These are phyloP conservation scores for Phytophthora tubulina DNA, from an alignment of 352 stramenopile species.

Conservation along the genomic window DNA sequence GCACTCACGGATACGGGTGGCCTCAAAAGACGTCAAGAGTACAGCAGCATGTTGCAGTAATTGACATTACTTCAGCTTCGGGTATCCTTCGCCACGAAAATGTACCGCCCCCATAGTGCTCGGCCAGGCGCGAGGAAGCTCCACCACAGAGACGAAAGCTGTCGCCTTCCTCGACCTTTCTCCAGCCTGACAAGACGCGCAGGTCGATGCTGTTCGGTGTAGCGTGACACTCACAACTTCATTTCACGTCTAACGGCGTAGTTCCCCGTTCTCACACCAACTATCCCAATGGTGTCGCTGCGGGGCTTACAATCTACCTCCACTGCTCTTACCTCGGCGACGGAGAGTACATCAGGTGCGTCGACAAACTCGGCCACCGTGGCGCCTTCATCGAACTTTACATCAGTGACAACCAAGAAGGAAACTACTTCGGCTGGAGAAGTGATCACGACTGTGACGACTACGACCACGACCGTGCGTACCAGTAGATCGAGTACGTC, in stretches of 20 bases:
- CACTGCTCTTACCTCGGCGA: conserved; percentile 14
- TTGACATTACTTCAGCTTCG: conserved; percentile 38
- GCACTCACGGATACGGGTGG: conserved; percentile 21
- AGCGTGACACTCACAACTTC: conserved; percentile 30
- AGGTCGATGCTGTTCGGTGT: background rate
- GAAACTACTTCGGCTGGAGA: conserved; percentile 23
- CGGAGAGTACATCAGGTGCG: conserved; percentile 15
- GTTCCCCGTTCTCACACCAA: conserved; percentile 27
- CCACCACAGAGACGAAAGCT: conserved; percentile 29
- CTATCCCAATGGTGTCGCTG: conserved; percentile 34
- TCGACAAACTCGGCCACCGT: background rate
- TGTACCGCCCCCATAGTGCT: conserved; percentile 36
- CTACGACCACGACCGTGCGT: conserved; percentile 28
- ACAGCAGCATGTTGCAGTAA: conserved; percentile 40
- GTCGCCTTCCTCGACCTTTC: conserved; percentile 32
- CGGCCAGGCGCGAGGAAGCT: conserved; percentile 7
- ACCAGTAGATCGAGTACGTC: conserved; percentile 16
- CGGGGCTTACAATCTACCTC: conserved; percentile 36
- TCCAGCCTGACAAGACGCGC: conserved; percentile 21
- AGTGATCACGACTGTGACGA: conserved; percentile 32
- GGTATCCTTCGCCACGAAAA: conserved; percentile 31
- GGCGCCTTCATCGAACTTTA: conserved; percentile 17
- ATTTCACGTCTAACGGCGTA: conserved; percentile 62
- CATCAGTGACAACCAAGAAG: conserved; percentile 34
- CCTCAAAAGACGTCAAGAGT: conserved; percentile 35